A percentile compares a stretch with the other conserved stretches of the same genome.
phyloP scores from a whole-genome alignment of 2,329 filamentous ascomycete species.

The Ophiostoma angusticollis region DNA sequence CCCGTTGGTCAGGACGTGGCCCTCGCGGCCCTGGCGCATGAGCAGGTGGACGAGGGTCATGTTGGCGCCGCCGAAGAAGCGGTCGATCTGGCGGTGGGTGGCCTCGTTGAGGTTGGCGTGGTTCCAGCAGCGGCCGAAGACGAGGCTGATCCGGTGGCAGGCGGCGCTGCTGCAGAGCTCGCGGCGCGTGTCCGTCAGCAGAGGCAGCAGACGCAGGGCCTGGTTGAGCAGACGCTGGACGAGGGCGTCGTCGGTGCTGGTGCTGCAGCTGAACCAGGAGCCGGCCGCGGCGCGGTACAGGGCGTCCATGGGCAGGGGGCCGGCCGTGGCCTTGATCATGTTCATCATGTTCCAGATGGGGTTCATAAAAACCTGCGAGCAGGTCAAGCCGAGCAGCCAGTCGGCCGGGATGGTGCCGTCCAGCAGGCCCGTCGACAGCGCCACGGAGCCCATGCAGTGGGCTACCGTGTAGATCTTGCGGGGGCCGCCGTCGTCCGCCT shows the following conservation, averaged over 20 bases:
- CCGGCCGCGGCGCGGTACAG: conserved; percentile 36
- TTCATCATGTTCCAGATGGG: conserved; percentile 45
- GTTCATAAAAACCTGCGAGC: conserved; percentile 52
- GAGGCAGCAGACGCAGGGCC: conserved; percentile 43
- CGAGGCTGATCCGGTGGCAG: conserved; percentile 47
- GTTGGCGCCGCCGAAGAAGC: conserved; percentile 49
- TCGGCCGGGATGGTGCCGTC: conserved; percentile 44
- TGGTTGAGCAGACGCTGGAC: conserved; percentile 42
- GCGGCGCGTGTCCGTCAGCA: conserved; percentile 39
- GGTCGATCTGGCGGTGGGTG: conserved; percentile 48
- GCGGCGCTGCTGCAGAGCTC: conserved; percentile 50
- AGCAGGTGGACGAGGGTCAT: conserved; percentile 45
- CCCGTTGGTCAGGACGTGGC: conserved; percentile 38
- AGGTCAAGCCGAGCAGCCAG: conserved; percentile 46
- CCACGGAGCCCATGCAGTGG: conserved; percentile 53
- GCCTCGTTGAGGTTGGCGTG: conserved; percentile 53
- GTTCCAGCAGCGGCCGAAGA: conserved; percentile 53
- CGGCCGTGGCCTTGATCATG: conserved; percentile 38
- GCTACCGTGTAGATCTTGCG: conserved; percentile 41
- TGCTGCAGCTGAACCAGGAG: conserved; percentile 42
- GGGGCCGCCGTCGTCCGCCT: conserved; percentile 10
- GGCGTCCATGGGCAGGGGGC: conserved; percentile 35
- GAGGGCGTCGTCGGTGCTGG: conserved; percentile 31
- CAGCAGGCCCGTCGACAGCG: conserved; percentile 44
- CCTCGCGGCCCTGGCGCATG: conserved; percentile 40